Base-by-base conservation (phyloP, 129 eudicot genomes). In the Saposhnikovia divaricata region DNA sequence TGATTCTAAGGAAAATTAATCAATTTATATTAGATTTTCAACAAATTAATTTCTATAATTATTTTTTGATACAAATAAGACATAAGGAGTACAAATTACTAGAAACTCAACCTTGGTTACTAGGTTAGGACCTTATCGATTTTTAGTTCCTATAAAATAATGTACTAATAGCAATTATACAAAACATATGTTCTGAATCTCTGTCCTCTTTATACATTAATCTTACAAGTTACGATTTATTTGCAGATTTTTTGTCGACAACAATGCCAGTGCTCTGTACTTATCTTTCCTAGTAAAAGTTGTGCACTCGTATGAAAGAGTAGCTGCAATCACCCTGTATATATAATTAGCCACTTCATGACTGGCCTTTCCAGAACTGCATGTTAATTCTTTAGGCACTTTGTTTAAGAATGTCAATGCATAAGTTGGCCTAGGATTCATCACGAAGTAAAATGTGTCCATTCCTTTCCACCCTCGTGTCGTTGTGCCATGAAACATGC, bases 391-490 rank as follows among this genome's bases (percentile, higher is more conserved):
- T 9, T 23, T 3, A 0, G 92, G 96, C 27, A 89, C 80, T 81
- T 88, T 89, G 77, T 88, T 85, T 86, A 91, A 80, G 79, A 91
- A 91, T 10, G 86, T 85, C 12, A 91, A 89, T 78, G 89, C 93
- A 48, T 91, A 91, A 23, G 88, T 89, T 7, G 96, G 92, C 70
- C 87, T 85, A 40, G 93, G 93, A 83, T 91, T 91, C 96, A 91
- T 91, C 79, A 91, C 85, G 85, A 87, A 88, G 81, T 87, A 89
- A 82, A 91, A 88, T 0, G 96, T 92, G 72, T 91, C 96, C 96
- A 91, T 87, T 39, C 96, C 92, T 84, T 89, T 91, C 91, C 92
- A 91, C 48, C 93, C 93, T 74, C 91, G 74, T 4, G 93, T 93
- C 0, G 91, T 91, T 5, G 96, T 91, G 15, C 96, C 96, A 9